Evolutionary conservation across 2,329 filamentous ascomycete genomes (phyloP).

Genomic region (Massarina eburnea): DNA sequence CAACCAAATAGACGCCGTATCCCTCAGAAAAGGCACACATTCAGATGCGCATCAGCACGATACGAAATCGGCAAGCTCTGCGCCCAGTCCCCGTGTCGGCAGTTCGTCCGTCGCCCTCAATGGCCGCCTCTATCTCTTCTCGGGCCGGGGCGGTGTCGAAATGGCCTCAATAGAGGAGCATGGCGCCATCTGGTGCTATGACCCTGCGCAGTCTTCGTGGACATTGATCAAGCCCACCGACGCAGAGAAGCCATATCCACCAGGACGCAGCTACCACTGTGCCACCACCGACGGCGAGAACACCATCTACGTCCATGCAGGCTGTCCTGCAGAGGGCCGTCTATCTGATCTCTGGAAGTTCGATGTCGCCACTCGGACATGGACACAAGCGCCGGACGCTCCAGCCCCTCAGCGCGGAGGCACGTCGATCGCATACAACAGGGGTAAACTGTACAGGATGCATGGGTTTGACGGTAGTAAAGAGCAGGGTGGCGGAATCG

Average conservation of each 20-base stretch:
- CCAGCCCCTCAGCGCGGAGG: constrained; percentile 69
- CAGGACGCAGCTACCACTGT: constrained; percentile 71
- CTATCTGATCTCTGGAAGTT: constrained; percentile 79
- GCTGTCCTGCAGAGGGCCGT: constrained; percentile 65
- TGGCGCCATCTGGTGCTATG: constrained; percentile 75
- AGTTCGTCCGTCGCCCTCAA: constrained; percentile 70
- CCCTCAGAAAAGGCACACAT: constrained; percentile 45
- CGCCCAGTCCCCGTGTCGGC: constrained; percentile 71
- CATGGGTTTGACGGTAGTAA: constrained; percentile 74
- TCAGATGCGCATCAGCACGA: constrained; percentile 48
- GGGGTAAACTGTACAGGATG: constrained; percentile 72
- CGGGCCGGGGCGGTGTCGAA: constrained; percentile 70
- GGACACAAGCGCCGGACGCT: constrained; percentile 68
- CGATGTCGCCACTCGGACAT: constrained; percentile 62
- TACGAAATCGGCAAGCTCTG: constrained; percentile 29
- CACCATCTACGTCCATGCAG: constrained; percentile 75
- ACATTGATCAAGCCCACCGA: constrained; percentile 60
- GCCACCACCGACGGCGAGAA: constrained; percentile 66
- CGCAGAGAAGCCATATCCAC: constrained; percentile 55
- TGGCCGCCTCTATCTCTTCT: constrained; percentile 76
- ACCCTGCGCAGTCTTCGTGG: constrained; percentile 68
- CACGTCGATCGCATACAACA: constrained; percentile 64
- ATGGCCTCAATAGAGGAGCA: constrained; percentile 73
- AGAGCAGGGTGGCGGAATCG: constrained; percentile 71
- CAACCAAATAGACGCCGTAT: constrained; percentile 69